Percentiles rank a stretch among this genome's conserved stretches.
Evolutionary conservation across 805 yeast species (phyloP).

Genomic region (Kodamaea jinghongensis): DNA sequence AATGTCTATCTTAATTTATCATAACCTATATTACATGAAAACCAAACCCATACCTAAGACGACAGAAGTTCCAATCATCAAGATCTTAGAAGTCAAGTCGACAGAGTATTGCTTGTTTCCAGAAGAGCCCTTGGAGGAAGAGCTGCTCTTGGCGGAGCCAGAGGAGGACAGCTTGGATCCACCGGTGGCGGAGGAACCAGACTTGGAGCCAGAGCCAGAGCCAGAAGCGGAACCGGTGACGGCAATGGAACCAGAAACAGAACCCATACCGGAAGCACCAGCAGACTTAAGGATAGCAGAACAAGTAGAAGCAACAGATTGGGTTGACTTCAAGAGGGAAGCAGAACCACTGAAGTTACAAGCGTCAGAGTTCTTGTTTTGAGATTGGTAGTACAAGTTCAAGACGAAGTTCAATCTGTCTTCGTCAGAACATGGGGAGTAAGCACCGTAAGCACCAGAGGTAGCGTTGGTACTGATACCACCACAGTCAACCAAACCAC

Average conservation of each 20-base stretch:
- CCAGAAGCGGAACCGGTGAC: conserved; percentile 34
- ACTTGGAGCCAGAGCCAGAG: conserved; percentile 20
- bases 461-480: conserved; percentile 39
- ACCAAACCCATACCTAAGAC: conserved; percentile 30
- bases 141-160: conserved; percentile 12
- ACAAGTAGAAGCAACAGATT: conserved; percentile 48
- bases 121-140: conserved; percentile 9
- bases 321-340: conserved; percentile 42
- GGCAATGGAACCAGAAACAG: conserved; percentile 36
- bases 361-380: conserved; percentile 25
- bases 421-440: conserved; percentile 36
- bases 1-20: conserved; percentile 2
- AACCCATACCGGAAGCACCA: conserved; percentile 68
- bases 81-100: conserved; percentile 17
- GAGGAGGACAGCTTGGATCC: conserved; percentile 19
- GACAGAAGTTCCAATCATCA: conserved; percentile 23
- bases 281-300: conserved; percentile 58
- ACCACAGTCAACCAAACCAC: conserved; percentile 34
- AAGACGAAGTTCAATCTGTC: conserved; percentile 38
- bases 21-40: conserved; percentile 11
- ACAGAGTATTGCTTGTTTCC: conserved; percentile 13
- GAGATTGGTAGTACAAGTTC: conserved; percentile 35
- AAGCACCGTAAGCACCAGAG: conserved; percentile 41
- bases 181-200: conserved; percentile 25
- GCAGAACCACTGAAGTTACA: conserved; percentile 43